Evolutionary conservation across 139 green algal species (phyloP), one percentile per base, ranked within the genome.

Genomic region (Chlamydomonas asymmetrica): DNA sequence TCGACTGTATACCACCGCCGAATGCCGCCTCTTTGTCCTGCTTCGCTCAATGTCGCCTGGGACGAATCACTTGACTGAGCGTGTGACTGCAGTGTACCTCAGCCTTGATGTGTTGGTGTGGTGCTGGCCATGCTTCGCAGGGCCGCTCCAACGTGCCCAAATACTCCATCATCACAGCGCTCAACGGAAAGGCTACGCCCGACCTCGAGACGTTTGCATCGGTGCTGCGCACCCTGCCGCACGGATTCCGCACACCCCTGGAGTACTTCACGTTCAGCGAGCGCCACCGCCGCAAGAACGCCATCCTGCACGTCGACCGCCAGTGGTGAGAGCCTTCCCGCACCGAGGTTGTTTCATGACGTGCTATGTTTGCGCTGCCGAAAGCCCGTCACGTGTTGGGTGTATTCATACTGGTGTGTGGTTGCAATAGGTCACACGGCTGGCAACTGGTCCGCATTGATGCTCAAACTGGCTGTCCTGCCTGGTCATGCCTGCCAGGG

Each of bases 241-340:
- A 93, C 48, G 90, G 88, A 5, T 75, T 82, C 38, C 82, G 87
- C 9, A 81, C 90, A 37, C 88, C 93, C 0, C 74, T 98, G 5
- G 81, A 97, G 87, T 98, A 89, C 76, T 84, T 84, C 40, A 88
- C 81, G 3, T 92, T 88, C 69, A 72, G 57, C 2, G 92, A 95
- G 48, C 81, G 91, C 2, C 81, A 93, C 79, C 84, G 89, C 27
- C 73, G 71, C 57, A 86, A 88, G 77, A 85, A 79, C 32, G 75
- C 80, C 25, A 86, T 90, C 74, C 69, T 90, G 59, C 80, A 89
- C 61, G 73, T 95, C 10, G 88, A 94, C 78, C 74, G 87, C 34
- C 81, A 84, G 70, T 97, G 91, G 89, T 93, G 74, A 63, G 83
- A n/a, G n/a, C n/a, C n/a, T n/a, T n/a, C n/a, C n/a, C n/a, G n/a